phyloP scores from a whole-genome alignment of 2,329 filamentous ascomycete species.

The Hymenotorrendiella dingleyae region DNA sequence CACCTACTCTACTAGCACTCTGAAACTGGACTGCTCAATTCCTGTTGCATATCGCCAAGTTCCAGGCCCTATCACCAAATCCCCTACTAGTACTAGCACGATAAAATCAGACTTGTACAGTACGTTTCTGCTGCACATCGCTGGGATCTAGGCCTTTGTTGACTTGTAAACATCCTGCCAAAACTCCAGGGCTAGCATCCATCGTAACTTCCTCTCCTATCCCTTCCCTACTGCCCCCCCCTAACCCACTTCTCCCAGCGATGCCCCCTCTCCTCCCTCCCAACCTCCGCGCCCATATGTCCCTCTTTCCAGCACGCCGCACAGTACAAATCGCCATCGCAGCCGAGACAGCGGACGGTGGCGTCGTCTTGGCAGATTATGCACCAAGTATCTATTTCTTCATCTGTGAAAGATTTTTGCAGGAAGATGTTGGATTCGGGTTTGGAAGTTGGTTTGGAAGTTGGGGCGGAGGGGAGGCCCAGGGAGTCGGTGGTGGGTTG shows the following conservation, averaged over 20 bases:
- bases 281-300: constrained; percentile 63
- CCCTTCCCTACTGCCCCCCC: not conserved
- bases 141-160: no score
- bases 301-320: constrained; percentile 75
- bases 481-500: constrained; percentile 11
- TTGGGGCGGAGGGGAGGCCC: constrained; percentile 28
- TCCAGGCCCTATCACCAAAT: no score
- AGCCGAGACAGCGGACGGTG: constrained; percentile 65
- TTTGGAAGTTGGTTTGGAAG: constrained; percentile 21
- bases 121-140: no score
- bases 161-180: no score
- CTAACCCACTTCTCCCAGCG: constrained; percentile 53
- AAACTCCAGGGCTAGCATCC: no score
- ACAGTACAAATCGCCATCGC: constrained; percentile 69
- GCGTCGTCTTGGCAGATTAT: constrained; percentile 77
- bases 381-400: constrained; percentile 73
- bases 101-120: no score
- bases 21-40: no score
- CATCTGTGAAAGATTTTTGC: no score
- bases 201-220: not conserved
- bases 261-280: constrained; percentile 65
- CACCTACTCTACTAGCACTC: no score
- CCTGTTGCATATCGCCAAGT: no score
- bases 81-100: no score
- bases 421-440: constrained; percentile 38